Base-by-base conservation (phyloP, 23 red algal species). In the Cyanidioschyzon merolae region DNA sequence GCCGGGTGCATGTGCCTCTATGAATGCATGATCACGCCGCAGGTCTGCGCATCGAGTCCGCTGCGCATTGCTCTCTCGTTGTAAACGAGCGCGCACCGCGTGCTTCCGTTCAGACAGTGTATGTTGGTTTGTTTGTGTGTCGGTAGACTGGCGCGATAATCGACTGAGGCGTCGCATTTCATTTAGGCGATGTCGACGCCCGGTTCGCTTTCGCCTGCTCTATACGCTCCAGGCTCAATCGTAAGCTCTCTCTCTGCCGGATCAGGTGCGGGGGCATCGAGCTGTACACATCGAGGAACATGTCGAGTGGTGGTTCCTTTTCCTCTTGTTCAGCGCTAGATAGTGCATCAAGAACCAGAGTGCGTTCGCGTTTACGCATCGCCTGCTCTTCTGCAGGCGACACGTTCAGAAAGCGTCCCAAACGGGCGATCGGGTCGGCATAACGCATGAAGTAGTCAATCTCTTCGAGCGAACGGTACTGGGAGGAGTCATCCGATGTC, bases 401-500 rank as follows among this genome's bases (percentile, higher is more conserved):
- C 63, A 71, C 63, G 7, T 25, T 35, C 59, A 89, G n/a, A 37
- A 63, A 80, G 1, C 38, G 27, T 17, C 82, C 74, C 58, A 89
- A 37, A 1, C 86, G 86, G 32, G 36, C 50, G 57, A 89, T 34
- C 39, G 86, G 80, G 57, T 76, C 74, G n/a, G 78, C 76, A 36
- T 39, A 75, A 32, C 84, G 50, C 16, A 59, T 76, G 50, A 77
- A 83, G 27, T 58, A 35, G 0, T 84, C 67, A 38, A 86, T 77
- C 68, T 89, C 86, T 0, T 80, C 57, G 36, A 27, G 41, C 18
- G 54, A 34, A 25, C 86, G 74, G 51, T 89, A 89, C 7, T 74
- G 86, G 37, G 80, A 75, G 27, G 80, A 79, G 36, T 89, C 86
- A 76, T 89, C 86, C 26, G 63, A 59, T 3, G 86, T 89, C 1